Evolutionary conservation across 768 basidiomycete genomes (phyloP).

Genomic region (Tricholoma bakamatsutake): DNA sequence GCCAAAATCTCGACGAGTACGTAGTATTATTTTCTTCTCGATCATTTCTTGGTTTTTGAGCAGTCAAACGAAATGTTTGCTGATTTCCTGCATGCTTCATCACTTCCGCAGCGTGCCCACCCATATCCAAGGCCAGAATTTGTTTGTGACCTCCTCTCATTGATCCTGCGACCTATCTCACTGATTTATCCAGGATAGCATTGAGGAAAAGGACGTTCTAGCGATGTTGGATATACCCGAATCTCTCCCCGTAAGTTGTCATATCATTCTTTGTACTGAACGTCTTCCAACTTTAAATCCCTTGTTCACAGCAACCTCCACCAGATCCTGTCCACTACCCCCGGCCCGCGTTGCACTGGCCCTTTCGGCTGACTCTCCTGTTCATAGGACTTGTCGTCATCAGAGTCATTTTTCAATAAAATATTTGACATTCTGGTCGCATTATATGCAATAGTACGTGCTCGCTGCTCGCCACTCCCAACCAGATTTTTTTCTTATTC

Average conservation of each 20-base stretch:
- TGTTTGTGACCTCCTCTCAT: not conserved
- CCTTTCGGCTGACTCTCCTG: not conserved
- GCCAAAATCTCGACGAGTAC: not conserved
- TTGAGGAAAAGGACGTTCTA: not conserved
- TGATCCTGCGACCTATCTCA: not conserved
- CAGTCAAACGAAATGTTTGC: not conserved
- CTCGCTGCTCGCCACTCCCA: not conserved
- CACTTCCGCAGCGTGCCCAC: not conserved
- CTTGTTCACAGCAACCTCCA: not conserved
- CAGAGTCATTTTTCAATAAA: not conserved
- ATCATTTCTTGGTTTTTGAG: not conserved
- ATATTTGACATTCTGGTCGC: not conserved
- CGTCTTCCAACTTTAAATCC: not conserved
- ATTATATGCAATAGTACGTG: not conserved
- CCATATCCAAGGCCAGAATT: not conserved
- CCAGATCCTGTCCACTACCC: not conserved
- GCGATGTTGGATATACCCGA: not conserved
- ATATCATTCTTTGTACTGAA: not conserved
- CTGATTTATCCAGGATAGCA: not conserved
- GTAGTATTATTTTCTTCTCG: not conserved
- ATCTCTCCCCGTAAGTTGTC: not conserved
- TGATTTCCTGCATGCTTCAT: not conserved
- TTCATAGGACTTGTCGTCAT: not conserved
- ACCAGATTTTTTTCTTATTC: not conserved
- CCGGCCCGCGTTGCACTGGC: not conserved